Evolutionary conservation across 768 basidiomycete genomes (phyloP).

Genomic region (Mycena galopus): DNA sequence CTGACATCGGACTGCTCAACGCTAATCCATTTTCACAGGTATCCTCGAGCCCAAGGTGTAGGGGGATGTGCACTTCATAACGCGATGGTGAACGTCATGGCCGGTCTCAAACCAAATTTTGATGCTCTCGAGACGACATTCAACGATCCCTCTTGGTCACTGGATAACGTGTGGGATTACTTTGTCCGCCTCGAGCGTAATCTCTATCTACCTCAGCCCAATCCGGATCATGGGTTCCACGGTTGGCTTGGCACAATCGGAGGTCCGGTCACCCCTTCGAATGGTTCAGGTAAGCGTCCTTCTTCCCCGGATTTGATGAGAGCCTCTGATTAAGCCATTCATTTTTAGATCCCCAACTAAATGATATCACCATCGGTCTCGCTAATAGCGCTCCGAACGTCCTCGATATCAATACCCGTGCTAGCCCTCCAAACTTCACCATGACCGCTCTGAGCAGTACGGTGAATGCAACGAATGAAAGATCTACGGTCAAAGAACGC

Average conservation of each 20-base stretch:
- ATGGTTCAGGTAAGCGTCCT: conserved; percentile 16
- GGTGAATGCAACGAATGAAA: conserved; percentile 17
- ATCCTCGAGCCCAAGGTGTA: conserved; percentile 23
- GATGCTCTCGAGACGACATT: conserved; percentile 19
- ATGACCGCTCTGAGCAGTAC: conserved; percentile 10
- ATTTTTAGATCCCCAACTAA: conserved; percentile 17
- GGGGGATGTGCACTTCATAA: conserved; percentile 27
- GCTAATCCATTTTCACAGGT: conserved; percentile 14
- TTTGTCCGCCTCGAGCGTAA: conserved; percentile 22
- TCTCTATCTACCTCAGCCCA: conserved; percentile 23
- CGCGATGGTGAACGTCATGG: conserved; percentile 10
- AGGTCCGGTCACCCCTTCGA: conserved; percentile 9
- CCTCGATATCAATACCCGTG: conserved; percentile 19
- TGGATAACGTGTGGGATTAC: conserved; percentile 21
- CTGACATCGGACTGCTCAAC: background rate
- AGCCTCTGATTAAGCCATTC: conserved; percentile 17
- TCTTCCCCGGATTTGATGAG: conserved; percentile 19
- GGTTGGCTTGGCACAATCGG: conserved; percentile 27
- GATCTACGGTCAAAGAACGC: conserved; percentile 24
- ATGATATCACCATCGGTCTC: conserved; percentile 19
- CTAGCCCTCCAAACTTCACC: conserved; percentile 16
- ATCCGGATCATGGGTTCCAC: conserved; percentile 24
- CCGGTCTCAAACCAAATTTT: conserved; percentile 20
- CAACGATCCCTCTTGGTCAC: conserved; percentile 20
- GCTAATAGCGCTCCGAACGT: conserved; percentile 16